phyloP scores from a whole-genome alignment of 2,329 filamentous ascomycete genomes.

The Thelonectria olida region DNA sequence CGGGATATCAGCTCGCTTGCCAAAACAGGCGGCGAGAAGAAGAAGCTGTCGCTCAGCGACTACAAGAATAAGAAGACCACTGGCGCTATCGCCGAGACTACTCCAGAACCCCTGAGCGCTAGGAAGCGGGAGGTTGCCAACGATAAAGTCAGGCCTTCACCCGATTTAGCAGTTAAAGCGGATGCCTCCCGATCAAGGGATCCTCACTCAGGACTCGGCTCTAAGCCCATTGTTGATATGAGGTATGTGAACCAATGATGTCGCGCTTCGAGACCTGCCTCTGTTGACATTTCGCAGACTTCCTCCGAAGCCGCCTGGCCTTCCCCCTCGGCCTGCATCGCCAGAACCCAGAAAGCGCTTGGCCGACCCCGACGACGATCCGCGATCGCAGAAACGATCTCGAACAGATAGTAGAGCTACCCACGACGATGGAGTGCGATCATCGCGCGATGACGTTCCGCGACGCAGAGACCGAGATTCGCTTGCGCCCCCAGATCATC shows the following conservation, averaged over 20 bases:
- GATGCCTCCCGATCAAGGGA: constrained; percentile 38
- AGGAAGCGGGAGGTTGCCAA: constrained; percentile 44
- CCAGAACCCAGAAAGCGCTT: constrained; percentile 59
- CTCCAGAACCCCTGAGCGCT: constrained; percentile 45
- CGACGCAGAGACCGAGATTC: constrained; percentile 45
- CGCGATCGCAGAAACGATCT: constrained; percentile 57
- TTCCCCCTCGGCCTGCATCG: constrained; percentile 50
- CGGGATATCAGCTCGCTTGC: constrained; percentile 51
- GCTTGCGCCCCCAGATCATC: constrained; percentile 41
- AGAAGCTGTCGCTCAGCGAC: constrained; percentile 67
- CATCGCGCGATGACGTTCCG: constrained; percentile 45
- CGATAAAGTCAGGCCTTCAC: constrained; percentile 32
- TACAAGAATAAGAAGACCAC: constrained; percentile 65
- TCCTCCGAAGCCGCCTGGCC: constrained; percentile 48
- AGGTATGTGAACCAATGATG: constrained; percentile 34
- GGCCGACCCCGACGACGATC: constrained; percentile 54
- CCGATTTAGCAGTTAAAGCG: constrained; percentile 32
- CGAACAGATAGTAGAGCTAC: constrained; percentile 50
- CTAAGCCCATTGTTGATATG: constrained; percentile 43
- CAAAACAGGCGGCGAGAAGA: constrained; percentile 56
- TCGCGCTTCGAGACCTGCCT: background rate
- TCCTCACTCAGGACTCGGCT: constrained; percentile 36
- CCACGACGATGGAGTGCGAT: constrained; percentile 45
- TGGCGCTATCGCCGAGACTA: constrained; percentile 46
- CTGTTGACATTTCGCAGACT: constrained; percentile 41